phyloP scores from a whole-genome alignment of 768 basidiomycete genomes.

The Termitomyces eurrhizus region DNA sequence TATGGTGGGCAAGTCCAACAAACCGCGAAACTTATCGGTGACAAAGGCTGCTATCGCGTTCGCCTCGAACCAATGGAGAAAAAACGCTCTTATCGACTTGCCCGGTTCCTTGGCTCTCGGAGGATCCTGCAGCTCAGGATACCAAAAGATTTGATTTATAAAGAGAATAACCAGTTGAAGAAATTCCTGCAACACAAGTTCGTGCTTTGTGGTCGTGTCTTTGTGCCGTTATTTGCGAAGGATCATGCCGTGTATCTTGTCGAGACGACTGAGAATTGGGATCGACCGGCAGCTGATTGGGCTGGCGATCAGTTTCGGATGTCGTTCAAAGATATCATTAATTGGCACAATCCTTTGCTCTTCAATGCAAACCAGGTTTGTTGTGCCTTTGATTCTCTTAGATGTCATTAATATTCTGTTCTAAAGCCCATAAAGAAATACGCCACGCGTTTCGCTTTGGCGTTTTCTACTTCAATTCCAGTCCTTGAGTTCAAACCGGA shows the following conservation, averaged over 20 bases:
- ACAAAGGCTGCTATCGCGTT: constrained; percentile 29
- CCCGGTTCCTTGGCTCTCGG: constrained; percentile 62
- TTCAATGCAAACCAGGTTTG: constrained; percentile 58
- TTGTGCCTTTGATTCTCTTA: neutral
- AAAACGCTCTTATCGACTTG: constrained; percentile 59
- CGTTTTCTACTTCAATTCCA: constrained; percentile 55
- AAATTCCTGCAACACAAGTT: constrained; percentile 45
- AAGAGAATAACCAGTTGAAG: constrained; percentile 28
- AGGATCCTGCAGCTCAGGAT: constrained; percentile 57
- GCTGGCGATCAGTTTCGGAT: constrained; percentile 49
- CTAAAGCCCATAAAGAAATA: constrained; percentile 64
- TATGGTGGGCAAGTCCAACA: constrained; percentile 71
- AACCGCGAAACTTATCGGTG: constrained; percentile 36
- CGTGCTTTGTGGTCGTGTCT: constrained; percentile 62
- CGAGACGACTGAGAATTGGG: constrained; percentile 49
- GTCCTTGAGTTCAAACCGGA: constrained; percentile 12
- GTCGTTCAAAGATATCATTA: constrained; percentile 45
- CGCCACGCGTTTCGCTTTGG: constrained; percentile 59
- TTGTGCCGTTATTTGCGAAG: constrained; percentile 59
- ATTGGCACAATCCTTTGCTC: constrained; percentile 61
- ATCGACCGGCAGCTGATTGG: constrained; percentile 27
- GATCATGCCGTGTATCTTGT: constrained; percentile 59
- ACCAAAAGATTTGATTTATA: constrained; percentile 32
- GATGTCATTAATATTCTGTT: neutral
- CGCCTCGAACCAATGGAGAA: constrained; percentile 53